Evolutionary conservation across 805 yeast genomes (phyloP).

Genomic region (Schwanniomyces vanrijiae): DNA sequence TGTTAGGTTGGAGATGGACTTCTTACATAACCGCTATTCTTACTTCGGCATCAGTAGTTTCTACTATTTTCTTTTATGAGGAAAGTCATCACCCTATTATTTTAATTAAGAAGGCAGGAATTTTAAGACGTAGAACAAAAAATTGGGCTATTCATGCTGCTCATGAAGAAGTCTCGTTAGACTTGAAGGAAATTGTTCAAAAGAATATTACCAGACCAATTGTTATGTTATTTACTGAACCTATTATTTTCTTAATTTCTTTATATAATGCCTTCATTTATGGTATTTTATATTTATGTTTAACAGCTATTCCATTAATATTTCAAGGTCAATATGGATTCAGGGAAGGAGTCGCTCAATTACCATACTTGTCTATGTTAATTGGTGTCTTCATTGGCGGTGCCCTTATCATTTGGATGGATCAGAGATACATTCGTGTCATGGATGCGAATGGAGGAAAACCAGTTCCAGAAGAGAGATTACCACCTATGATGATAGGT

Average conservation of each 20-base stretch:
- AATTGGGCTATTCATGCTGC: slow-evolving; percentile 42
- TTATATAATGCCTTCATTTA: slow-evolving; percentile 50
- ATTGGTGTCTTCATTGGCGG: slow-evolving; percentile 69
- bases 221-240: slow-evolving; percentile 38
- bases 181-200: slow-evolving; percentile 32
- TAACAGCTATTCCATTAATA: slow-evolving; percentile 45
- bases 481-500: slow-evolving; percentile 74
- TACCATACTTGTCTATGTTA: slow-evolving; percentile 78
- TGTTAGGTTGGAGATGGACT: slow-evolving; percentile 59
- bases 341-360: slow-evolving; percentile 61
- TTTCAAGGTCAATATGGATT: slow-evolving; percentile 59
- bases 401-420: slow-evolving; percentile 50
- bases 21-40: slow-evolving; percentile 50
- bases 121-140: slow-evolving; percentile 37
- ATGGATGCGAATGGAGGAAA: slow-evolving; percentile 34
- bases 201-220: slow-evolving; percentile 39
- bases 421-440: slow-evolving; percentile 49
- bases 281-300: slow-evolving; percentile 45
- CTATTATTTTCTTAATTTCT: slow-evolving; percentile 43
- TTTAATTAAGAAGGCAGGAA: slow-evolving; percentile 32
- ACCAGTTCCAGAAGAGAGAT: slow-evolving; percentile 70
- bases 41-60: slow-evolving; percentile 29
- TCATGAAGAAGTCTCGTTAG: slow-evolving; percentile 34
- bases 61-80: slow-evolving; percentile 31
- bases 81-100: slow-evolving; percentile 45